These are phyloP conservation scores for Naegleria gruberi DNA, from an alignment of 208 protist genomes.

Conservation along the genomic window DNA sequence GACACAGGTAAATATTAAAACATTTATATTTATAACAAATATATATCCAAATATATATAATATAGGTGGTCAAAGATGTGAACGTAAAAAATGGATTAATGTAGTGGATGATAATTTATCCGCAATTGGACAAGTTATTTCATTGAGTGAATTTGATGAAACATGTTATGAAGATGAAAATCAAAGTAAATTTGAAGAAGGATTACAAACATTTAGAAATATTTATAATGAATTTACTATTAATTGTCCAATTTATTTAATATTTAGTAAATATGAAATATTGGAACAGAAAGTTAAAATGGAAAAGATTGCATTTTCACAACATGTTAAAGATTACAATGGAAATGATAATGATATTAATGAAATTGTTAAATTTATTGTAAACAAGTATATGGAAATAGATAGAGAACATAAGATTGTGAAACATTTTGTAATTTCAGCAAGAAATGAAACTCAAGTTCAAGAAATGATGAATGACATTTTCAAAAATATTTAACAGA, in stretches of 20 bases:
- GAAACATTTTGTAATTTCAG: too few relatives aligned
- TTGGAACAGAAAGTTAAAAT: conserved; percentile 64
- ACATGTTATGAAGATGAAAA: conserved; percentile 55
- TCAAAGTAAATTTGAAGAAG: conserved; percentile 63
- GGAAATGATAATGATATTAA: too few relatives aligned
- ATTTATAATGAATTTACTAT: conserved; percentile 59
- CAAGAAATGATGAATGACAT: too few relatives aligned
- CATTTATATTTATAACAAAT: too few relatives aligned
- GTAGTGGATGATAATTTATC: not conserved
- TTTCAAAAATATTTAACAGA: too few relatives aligned
- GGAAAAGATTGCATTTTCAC: not conserved
- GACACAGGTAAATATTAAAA: too few relatives aligned
- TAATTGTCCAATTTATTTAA: conserved; percentile 58
- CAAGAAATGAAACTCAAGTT: too few relatives aligned
- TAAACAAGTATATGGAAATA: too few relatives aligned
- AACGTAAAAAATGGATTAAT: conserved; percentile 9
- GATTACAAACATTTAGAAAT: conserved; percentile 62
- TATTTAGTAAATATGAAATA: conserved; percentile 72
- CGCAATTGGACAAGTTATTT: conserved; percentile 35
- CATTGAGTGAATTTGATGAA: conserved; percentile 61
- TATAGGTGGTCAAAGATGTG: conserved; percentile 7
- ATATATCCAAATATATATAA: too few relatives aligned
- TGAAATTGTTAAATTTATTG: too few relatives aligned
- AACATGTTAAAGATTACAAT: not conserved
- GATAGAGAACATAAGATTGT: too few relatives aligned